Evolutionary conservation across 78 protist species (phyloP).

Genomic region (Capsaspora owczarzaki): DNA sequence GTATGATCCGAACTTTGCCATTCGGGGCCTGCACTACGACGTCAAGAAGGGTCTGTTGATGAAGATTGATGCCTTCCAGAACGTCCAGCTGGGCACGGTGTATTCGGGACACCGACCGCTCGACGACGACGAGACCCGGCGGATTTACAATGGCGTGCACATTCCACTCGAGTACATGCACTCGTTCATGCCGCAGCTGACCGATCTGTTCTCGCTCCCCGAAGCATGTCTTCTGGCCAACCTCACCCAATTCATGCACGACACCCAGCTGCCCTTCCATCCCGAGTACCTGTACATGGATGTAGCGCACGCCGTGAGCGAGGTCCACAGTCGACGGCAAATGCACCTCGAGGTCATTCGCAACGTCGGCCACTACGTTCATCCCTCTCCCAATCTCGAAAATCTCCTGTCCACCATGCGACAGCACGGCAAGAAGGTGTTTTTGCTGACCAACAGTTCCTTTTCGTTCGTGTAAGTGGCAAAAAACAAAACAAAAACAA

Average conservation of each 20-base stretch:
- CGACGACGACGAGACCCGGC: background rate
- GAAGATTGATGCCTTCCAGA: constrained; percentile 6
- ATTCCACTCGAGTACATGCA: background rate
- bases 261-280: background rate
- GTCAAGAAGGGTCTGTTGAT: background rate
- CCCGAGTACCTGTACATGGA: background rate
- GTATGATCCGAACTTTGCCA: background rate
- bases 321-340: background rate
- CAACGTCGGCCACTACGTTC: background rate
- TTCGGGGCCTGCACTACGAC: constrained; percentile 12
- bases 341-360: background rate
- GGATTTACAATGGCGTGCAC: constrained; percentile 1
- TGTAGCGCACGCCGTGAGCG: background rate
- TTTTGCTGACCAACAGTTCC: background rate
- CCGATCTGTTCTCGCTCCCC: constrained; percentile 9
- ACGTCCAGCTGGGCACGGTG: background rate
- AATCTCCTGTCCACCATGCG: background rate
- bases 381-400: background rate
- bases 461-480: background rate
- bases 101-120: background rate
- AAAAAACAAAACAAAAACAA: no score
- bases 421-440: background rate
- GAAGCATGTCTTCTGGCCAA: constrained; percentile 10
- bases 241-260: background rate
- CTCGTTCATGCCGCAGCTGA: background rate